Conservation (phyloP, 805 yeast species). For the Pichia ethanolica region DNA sequence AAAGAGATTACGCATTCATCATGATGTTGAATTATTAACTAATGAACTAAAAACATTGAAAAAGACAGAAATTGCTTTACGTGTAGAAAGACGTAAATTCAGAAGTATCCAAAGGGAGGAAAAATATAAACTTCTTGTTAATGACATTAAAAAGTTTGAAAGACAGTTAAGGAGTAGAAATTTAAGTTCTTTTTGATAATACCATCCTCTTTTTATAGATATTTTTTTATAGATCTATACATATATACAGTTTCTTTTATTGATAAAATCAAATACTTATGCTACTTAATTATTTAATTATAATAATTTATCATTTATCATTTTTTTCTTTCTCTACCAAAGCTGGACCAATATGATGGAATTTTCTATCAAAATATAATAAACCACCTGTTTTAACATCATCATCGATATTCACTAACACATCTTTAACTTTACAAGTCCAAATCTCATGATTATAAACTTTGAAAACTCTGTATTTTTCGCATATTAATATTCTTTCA, state of each 20-base stretch:
- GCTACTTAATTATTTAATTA: background rate
- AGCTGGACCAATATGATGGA: conserved; percentile 36
- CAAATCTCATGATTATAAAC: conserved; percentile 88
- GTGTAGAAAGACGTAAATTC: conserved; percentile 17
- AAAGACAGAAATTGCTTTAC: conserved; percentile 16
- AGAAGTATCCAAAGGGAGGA: conserved; percentile 21
- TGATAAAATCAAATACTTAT: no score
- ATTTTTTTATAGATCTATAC: background rate
- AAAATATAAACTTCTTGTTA: conserved; percentile 17
- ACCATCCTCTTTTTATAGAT: background rate
- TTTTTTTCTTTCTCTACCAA: conserved; percentile 12
- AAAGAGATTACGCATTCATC: conserved; percentile 25
- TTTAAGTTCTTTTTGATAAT: background rate
- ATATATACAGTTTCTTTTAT: background rate
- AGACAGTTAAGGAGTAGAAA: conserved; percentile 1
- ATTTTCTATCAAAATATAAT: conserved; percentile 54
- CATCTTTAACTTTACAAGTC: conserved; percentile 70
- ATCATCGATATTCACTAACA: conserved; percentile 29
- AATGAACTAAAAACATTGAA: conserved; percentile 23
- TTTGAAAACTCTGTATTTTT: conserved; percentile 40
- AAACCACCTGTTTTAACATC: conserved; percentile 50
- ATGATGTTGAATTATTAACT: conserved; percentile 18
- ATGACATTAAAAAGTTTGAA: conserved; percentile 15
- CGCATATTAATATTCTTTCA: conserved; percentile 58
- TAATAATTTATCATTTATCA: background rate